Base-by-base conservation (phyloP, 352 stramenopile genomes). In the Pythium myriotylum region DNA sequence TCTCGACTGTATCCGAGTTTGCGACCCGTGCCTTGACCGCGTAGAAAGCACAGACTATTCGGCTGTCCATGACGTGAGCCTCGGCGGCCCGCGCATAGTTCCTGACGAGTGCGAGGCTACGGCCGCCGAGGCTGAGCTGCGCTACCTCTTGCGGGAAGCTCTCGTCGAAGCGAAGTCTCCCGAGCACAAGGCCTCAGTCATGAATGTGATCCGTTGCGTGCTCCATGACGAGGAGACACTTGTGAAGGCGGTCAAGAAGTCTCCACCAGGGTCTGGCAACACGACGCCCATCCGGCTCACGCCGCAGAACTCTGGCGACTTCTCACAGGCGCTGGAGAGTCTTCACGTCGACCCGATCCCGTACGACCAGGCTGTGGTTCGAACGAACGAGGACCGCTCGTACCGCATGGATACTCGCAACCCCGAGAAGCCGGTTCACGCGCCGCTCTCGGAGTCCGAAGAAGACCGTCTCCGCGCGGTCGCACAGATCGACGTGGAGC, bases 11-110 rank as follows among this genome's bases (percentile, higher is more conserved):
- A 65, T 84, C 9, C 67, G 74, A 20, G 68, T 89, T n/a, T 89
- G 79, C 33, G 63, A 77, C 53, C 69, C 74, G 59, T 89, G 79
- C 55, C 67, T 80, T 53, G 66, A 76, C 26, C 79, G 79, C 20
- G 75, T 89, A 19, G 68, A 84, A 37, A 70, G 70, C 19, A 73
- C 73, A 14, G 70, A 85, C 53, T 89, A 85, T 52, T 69, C 83
- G 52, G 68, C 64, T 22, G 51, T 79, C 24, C 57, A 60, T 3
- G 55, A 62, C 3, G 4, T 59, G 0, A 70, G 51, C 16, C 46
- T 71, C 14, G 69, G 57, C 2, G 65, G 69, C 20, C 52, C 57
- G 1, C 56, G 37, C 13, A 57, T 88, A 27, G 51, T 70, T 17
- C 49, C 65, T 9, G 68, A 83, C 54, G 22, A 68, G 8, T 14